Conservation (phyloP, 768 basidiomycete species). For the Trichaptum fuscoviolaceum region DNA sequence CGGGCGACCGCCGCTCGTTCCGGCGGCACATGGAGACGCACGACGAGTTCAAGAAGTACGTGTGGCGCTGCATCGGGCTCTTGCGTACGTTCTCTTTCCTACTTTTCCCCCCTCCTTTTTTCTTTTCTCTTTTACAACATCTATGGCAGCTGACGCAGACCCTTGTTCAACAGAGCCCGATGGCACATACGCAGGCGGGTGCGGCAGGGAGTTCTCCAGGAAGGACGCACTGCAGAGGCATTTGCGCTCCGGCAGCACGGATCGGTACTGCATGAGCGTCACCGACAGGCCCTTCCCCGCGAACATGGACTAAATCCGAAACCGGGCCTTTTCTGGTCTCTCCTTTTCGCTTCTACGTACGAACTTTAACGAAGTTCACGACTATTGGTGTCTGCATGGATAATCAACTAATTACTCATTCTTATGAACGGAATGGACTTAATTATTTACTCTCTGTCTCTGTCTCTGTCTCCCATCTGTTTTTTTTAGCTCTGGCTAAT, state of each 20-base stretch:
- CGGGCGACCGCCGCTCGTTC: neutral
- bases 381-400: neutral
- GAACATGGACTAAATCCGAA: neutral
- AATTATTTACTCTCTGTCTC: neutral
- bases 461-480: neutral
- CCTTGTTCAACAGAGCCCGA: neutral
- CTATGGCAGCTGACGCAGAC: neutral
- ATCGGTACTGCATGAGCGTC: neutral
- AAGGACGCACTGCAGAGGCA: constrained; percentile 36
- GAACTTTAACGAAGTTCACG: neutral
- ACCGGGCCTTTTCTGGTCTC: neutral
- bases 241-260: constrained; percentile 13
- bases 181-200: constrained; percentile 10
- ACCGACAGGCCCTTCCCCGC: neutral
- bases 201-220: constrained; percentile 31
- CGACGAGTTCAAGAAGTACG: constrained; percentile 2
- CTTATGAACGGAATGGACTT: neutral
- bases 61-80: neutral
- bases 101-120: neutral
- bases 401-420: neutral
- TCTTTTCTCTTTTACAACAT: neutral
- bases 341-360: neutral
- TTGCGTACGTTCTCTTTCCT: constrained; percentile 1
- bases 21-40: constrained; percentile 2
- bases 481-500: neutral